These are phyloP conservation scores for Sphaerostilbella broomeana DNA, from an alignment of 2,329 filamentous ascomycete genomes.

Conservation along the genomic window DNA sequence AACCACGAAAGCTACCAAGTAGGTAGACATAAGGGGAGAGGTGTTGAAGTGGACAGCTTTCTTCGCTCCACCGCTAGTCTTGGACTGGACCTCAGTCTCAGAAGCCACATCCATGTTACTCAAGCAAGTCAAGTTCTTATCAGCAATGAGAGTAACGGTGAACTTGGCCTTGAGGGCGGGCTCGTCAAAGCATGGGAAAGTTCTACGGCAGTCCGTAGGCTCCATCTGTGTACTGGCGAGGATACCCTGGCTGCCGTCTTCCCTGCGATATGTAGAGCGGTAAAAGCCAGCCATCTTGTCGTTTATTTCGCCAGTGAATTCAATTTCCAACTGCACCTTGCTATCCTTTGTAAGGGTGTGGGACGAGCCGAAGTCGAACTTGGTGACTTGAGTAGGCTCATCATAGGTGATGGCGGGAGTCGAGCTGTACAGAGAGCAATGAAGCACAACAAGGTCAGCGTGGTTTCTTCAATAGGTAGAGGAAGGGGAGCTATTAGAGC, in stretches of 20 bases:
- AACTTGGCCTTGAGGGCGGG: slow-evolving; percentile 90
- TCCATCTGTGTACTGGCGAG: slow-evolving; percentile 95
- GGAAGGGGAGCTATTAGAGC: too few species aligned
- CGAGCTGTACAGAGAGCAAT: slow-evolving; percentile 13
- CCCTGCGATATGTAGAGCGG: slow-evolving; percentile 82
- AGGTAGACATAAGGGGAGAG: slow-evolving; percentile 92
- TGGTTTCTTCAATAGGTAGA: too few species aligned
- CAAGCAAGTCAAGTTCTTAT: slow-evolving; percentile 83
- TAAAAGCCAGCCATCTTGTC: slow-evolving; percentile 98
- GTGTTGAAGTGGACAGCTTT: slow-evolving; percentile 86
- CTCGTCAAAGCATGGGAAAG: slow-evolving; percentile 96
- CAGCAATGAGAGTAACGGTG: slow-evolving; percentile 82
- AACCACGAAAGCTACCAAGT: slow-evolving; percentile 88
- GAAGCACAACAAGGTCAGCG: too few species aligned
- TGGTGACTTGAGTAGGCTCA: slow-evolving; percentile 74
- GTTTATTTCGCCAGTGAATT: slow-evolving; percentile 73
- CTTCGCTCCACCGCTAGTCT: slow-evolving; percentile 41
- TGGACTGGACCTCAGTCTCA: slow-evolving; percentile 56
- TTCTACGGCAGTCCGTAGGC: slow-evolving; percentile 83
- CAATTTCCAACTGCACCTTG: slow-evolving; percentile 58
- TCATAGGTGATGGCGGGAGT: slow-evolving; percentile 58
- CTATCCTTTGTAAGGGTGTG: slow-evolving; percentile 57
- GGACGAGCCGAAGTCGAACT: slow-evolving; percentile 67
- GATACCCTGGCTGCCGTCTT: slow-evolving; percentile 71
- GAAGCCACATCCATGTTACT: slow-evolving; percentile 94